Percentiles rank a stretch among this genome's conserved stretches.
phyloP scores from a whole-genome alignment of 2,329 filamentous ascomycete species.

The Aspergillus aculeatus region DNA sequence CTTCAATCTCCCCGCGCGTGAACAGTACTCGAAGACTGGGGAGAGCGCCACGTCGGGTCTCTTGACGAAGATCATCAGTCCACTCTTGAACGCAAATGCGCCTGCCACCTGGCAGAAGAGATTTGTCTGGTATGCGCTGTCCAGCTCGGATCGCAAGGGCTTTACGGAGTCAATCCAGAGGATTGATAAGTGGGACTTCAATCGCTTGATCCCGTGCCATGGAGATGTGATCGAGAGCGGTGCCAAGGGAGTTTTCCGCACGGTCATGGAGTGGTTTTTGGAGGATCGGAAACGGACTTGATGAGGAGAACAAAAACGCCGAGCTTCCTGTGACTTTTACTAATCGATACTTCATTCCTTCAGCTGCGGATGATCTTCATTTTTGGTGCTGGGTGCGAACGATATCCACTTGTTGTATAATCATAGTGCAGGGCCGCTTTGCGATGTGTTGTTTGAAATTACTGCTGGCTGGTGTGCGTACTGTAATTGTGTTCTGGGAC shows the following conservation, averaged over 20 bases:
- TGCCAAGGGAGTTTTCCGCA: conserved; percentile 73
- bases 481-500: background rate
- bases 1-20: conserved; percentile 84
- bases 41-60: conserved; percentile 57
- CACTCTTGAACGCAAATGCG: conserved; percentile 59
- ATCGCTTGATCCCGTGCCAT: conserved; percentile 84
- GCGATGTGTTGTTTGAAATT: background rate
- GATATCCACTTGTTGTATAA: background rate
- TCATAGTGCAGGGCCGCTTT: background rate
- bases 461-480: background rate
- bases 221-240: conserved; percentile 78
- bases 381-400: background rate
- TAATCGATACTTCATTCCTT: background rate
- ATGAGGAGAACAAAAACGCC: background rate
- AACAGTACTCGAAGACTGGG: conserved; percentile 70
- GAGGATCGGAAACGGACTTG: conserved; percentile 32
- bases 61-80: conserved; percentile 57
- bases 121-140: conserved; percentile 75
- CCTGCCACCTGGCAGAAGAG: conserved; percentile 72
- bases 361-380: background rate
- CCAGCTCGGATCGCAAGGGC: conserved; percentile 59
- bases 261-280: conserved; percentile 82
- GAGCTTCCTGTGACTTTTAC: no score
- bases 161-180: conserved; percentile 68
- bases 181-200: conserved; percentile 81